phyloP scores from a whole-genome alignment of 768 basidiomycete species.

The Xanthoconium stramineum region DNA sequence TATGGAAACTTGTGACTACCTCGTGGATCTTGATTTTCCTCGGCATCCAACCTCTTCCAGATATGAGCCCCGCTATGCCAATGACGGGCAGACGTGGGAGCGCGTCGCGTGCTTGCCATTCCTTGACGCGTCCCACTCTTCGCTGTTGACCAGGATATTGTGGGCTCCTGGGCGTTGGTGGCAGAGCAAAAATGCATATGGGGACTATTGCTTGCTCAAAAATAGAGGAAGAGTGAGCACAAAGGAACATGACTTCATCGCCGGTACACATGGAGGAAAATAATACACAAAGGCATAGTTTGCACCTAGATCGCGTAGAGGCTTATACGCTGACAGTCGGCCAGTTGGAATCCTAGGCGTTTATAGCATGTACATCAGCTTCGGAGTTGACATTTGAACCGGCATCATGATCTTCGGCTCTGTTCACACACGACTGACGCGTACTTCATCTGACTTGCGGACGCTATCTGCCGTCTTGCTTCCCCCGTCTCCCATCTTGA shows the following conservation, averaged over 20 bases:
- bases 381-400: neutral
- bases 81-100: slow-evolving; percentile 70
- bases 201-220: slow-evolving; percentile 87
- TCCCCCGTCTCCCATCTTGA: slow-evolving; percentile 48
- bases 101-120: slow-evolving; percentile 78
- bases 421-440: slow-evolving; percentile 29
- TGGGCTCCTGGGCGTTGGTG: slow-evolving; percentile 76
- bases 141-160: slow-evolving; percentile 67
- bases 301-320: slow-evolving; percentile 8
- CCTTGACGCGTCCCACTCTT: slow-evolving; percentile 77
- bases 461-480: slow-evolving; percentile 33
- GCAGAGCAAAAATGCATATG: slow-evolving; percentile 70
- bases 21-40: slow-evolving; percentile 89
- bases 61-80: slow-evolving; percentile 78
- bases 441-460: slow-evolving; percentile 42
- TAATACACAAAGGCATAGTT: slow-evolving; percentile 9
- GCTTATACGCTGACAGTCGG: slow-evolving; percentile 16
- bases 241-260: slow-evolving; percentile 24
- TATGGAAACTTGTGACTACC: slow-evolving; percentile 75
- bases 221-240: slow-evolving; percentile 41
- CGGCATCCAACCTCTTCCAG: slow-evolving; percentile 49
- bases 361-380: neutral
- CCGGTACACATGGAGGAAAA: slow-evolving; percentile 5
- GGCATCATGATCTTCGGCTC: slow-evolving; percentile 14
- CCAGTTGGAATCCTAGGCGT: slow-evolving; percentile 20